These are phyloP conservation scores for Salvia sclarea DNA, from an alignment of 305 asterid species.

Conservation along the genomic window DNA sequence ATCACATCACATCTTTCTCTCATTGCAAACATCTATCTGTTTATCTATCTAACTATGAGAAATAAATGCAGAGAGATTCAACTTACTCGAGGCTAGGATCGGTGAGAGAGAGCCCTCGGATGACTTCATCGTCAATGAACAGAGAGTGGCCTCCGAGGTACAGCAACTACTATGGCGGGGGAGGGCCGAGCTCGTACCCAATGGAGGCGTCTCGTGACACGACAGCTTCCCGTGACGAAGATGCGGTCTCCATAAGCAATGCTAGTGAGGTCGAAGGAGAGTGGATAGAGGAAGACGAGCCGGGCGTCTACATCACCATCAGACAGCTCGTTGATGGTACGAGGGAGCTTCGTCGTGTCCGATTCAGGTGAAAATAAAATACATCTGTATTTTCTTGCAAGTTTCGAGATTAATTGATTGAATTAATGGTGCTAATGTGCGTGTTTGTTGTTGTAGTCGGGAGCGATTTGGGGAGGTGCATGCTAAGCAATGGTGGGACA, in stretches of 20 bases:
- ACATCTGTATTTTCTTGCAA: not conserved
- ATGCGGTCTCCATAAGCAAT: conserved; percentile 83
- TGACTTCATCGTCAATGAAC: conserved; percentile 61
- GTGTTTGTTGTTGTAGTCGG: conserved; percentile 46
- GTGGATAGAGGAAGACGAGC: conserved; percentile 95
- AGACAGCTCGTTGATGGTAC: conserved; percentile 91
- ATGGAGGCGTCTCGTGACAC: conserved; percentile 83
- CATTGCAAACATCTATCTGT: not conserved
- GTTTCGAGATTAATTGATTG: not conserved
- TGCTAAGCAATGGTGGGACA: conserved; percentile 97
- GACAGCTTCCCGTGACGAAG: conserved; percentile 76
- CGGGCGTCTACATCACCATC: conserved; percentile 90
- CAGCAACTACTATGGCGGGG: conserved; percentile 45
- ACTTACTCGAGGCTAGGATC: conserved; percentile 76
- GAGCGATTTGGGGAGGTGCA: conserved; percentile 85
- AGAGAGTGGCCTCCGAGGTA: conserved; percentile 63
- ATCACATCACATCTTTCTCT: not conserved
- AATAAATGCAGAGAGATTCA: conserved; percentile 72
- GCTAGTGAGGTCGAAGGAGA: conserved; percentile 91
- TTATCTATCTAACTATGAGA: not conserved
- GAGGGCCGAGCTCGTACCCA: not conserved
- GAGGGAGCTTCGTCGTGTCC: conserved; percentile 91
- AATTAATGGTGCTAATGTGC: too few relatives aligned
- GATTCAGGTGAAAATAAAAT: conserved; percentile 69
- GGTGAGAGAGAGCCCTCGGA: conserved; percentile 70